phyloP scores from a whole-genome alignment of 345 rosid genomes.

The Hypericum androsaemum region DNA sequence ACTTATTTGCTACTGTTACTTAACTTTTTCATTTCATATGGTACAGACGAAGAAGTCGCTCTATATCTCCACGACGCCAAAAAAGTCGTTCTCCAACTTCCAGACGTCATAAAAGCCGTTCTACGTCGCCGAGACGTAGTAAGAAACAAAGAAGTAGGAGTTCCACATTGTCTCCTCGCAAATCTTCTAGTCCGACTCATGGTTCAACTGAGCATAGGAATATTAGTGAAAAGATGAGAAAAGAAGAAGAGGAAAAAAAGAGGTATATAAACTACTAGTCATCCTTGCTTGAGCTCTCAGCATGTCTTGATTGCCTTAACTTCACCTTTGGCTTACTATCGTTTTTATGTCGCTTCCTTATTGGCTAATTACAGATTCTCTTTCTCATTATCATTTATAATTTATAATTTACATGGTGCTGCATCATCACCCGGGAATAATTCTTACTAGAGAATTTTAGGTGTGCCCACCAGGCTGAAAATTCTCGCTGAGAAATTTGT shows the following conservation, averaged over 20 bases:
- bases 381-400: too few relatives aligned
- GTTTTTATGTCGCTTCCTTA: too few relatives aligned
- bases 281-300: constrained; percentile 1
- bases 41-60: constrained; percentile 81
- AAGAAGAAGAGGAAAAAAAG: constrained; percentile 75
- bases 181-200: constrained; percentile 51
- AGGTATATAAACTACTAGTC: constrained; percentile 41
- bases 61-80: constrained; percentile 58
- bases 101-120: constrained; percentile 60
- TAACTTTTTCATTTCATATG: constrained; percentile 26
- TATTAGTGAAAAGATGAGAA: constrained; percentile 55
- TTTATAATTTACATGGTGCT: too few relatives aligned
- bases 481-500: too few relatives aligned
- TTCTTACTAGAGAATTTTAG: too few relatives aligned
- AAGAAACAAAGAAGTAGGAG: constrained; percentile 78
- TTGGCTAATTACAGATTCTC: too few relatives aligned
- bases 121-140: constrained; percentile 59
- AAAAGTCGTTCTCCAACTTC: constrained; percentile 57
- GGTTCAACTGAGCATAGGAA: constrained; percentile 54
- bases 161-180: constrained; percentile 58
- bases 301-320: not conserved
- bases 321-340: too few relatives aligned
- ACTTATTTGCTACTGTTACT: constrained; percentile 26
- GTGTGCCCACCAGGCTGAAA: too few relatives aligned
- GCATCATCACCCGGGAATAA: too few relatives aligned